Conservation (phyloP, 495 filamentous ascomycete species). For the Evernia prunastri region DNA sequence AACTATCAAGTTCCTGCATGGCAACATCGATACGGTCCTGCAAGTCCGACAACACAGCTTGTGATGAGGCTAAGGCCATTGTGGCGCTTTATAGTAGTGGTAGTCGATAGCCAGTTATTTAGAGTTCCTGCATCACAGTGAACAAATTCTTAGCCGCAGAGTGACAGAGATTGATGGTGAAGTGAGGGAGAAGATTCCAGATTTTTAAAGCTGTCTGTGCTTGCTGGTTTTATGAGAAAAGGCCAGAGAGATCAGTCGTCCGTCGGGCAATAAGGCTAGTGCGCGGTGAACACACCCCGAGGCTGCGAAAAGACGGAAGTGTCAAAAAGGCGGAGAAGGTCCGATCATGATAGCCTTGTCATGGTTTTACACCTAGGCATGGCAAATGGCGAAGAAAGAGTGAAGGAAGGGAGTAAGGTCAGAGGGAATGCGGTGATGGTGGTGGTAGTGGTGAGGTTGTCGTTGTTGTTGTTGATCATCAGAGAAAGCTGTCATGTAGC, state of each 20-base stretch:
- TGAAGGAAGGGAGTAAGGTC: background rate
- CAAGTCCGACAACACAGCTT: slow-evolving; percentile 1
- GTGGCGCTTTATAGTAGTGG: background rate
- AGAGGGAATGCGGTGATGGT: background rate
- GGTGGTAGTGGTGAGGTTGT: too few relatives aligned
- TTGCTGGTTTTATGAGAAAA: background rate
- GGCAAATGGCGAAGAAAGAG: background rate
- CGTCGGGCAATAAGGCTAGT: background rate
- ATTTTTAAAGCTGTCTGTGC: background rate
- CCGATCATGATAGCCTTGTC: background rate
- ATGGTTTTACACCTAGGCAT: too few relatives aligned
- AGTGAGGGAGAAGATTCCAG: background rate
- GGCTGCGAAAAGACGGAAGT: background rate
- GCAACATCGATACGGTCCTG: slow-evolving; percentile 3
- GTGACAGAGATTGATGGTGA: background rate
- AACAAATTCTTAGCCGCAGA: background rate
- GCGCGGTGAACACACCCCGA: background rate
- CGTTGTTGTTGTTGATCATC: background rate
- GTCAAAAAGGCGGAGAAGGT: background rate
- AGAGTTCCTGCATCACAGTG: background rate
- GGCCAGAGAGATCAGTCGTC: background rate
- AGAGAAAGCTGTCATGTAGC: background rate
- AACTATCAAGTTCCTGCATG: slow-evolving; percentile 9
- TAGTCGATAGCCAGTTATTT: background rate
- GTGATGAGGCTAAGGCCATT: slow-evolving; percentile 8